Evolutionary conservation across 371 early-diverging fungal genomes (phyloP).

Genomic region (Racocetra persica): DNA sequence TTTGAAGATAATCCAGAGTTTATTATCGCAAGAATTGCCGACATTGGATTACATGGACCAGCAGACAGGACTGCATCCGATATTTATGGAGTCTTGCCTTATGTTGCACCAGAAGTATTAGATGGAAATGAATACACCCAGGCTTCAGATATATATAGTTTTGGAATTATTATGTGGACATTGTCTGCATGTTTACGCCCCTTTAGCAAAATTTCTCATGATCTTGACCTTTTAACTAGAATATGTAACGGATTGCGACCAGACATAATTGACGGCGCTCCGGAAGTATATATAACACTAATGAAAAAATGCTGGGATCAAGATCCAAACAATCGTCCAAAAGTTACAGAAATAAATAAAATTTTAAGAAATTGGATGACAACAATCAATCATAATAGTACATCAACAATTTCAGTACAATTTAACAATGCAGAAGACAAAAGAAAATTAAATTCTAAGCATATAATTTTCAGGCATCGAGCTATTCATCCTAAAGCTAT

Average conservation of each 20-base stretch:
- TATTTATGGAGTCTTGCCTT: constrained; percentile 6
- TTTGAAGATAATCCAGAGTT: not conserved
- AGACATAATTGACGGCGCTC: not conserved
- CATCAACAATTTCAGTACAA: not conserved
- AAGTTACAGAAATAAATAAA: not conserved
- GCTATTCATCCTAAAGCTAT: not conserved
- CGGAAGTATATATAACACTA: constrained; percentile 22
- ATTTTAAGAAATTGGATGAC: not conserved
- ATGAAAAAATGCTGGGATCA: constrained; percentile 30
- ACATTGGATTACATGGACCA: not conserved
- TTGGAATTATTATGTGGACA: not conserved
- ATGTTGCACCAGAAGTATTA: not conserved
- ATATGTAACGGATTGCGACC: not conserved
- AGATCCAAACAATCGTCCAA: constrained; percentile 20
- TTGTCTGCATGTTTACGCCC: not conserved
- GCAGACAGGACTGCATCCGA: not conserved
- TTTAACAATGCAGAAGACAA: not conserved
- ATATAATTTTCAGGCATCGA: not conserved
- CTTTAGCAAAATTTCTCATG: not conserved
- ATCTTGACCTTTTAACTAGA: not conserved
- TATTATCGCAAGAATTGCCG: not conserved
- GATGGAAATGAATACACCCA: not conserved
- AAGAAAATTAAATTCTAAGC: not conserved
- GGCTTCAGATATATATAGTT: not conserved
- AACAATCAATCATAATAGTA: not conserved